These are phyloP conservation scores for Termitomyces sp. DNA, from an alignment of 768 basidiomycete species.

Conservation along the genomic window DNA sequence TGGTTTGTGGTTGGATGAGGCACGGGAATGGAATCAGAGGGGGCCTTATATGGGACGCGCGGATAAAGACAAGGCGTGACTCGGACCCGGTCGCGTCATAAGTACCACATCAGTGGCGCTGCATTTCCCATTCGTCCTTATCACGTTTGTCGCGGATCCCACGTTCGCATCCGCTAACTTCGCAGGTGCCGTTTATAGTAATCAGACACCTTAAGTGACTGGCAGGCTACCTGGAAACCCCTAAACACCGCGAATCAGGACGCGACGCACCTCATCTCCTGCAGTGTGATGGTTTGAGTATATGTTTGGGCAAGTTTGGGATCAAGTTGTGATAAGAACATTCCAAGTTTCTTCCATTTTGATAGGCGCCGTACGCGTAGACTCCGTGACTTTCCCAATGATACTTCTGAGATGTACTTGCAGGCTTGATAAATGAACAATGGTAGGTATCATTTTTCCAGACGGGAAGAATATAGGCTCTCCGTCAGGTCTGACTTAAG, in stretches of 20 bases:
- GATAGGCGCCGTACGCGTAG: not conserved
- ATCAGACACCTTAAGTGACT: not conserved
- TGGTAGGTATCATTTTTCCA: not conserved
- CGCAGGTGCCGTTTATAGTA: not conserved
- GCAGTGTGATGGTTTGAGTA: not conserved
- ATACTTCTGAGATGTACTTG: not conserved
- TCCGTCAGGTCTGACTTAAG: not conserved
- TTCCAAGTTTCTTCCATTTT: not conserved
- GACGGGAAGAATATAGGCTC: not conserved
- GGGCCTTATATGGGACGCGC: slow-evolving; percentile 6
- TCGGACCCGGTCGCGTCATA: slow-evolving; percentile 9
- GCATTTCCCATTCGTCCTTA: slow-evolving; percentile 3
- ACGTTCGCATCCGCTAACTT: not conserved
- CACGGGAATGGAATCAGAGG: not conserved
- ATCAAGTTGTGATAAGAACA: not conserved
- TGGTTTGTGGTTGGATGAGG: not conserved
- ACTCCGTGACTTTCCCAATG: not conserved
- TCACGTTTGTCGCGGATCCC: slow-evolving; percentile 3
- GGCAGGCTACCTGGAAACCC: not conserved
- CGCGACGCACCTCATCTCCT: not conserved
- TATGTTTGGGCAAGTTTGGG: not conserved
- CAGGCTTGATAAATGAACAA: not conserved
- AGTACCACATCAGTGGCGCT: slow-evolving; percentile 11
- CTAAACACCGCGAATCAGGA: not conserved
- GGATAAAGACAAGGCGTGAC: slow-evolving; percentile 8